Conservation (phyloP, 495 filamentous ascomycete species). For the Neurospora sp. region DNA sequence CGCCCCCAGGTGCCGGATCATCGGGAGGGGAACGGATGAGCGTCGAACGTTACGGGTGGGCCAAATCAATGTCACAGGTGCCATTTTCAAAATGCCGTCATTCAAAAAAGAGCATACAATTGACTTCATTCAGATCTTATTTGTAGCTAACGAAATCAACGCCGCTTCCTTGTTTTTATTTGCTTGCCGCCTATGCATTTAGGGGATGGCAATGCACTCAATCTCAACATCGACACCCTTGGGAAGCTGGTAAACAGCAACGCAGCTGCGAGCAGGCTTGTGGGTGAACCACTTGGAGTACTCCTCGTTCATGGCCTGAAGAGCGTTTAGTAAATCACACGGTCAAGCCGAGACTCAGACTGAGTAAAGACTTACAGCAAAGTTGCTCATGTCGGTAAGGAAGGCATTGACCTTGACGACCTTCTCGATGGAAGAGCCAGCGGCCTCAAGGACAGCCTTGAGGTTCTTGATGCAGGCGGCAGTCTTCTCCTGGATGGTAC, state of each 20-base stretch:
- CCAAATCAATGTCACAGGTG: background rate
- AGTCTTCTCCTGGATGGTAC: conserved; percentile 68
- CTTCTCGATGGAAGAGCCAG: conserved; percentile 62
- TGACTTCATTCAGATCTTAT: background rate
- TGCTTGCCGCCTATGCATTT: conserved; percentile 7
- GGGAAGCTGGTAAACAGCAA: conserved; percentile 81
- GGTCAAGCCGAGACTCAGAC: background rate
- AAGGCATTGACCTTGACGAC: conserved; percentile 81
- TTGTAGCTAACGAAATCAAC: conserved; percentile 5
- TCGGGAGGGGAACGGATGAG: background rate
- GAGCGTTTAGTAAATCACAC: conserved; percentile 4
- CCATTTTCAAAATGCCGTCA: background rate
- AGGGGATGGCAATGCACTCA: conserved; percentile 74
- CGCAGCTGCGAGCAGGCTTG: conserved; percentile 88
- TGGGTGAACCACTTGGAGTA: conserved; percentile 81
- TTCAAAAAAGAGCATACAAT: background rate
- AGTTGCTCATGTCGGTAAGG: conserved; percentile 74
- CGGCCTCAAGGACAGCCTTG: conserved; percentile 62
- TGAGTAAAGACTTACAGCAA: conserved; percentile 34
- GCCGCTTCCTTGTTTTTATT: background rate
- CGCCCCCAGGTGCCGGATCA: background rate
- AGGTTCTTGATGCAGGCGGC: conserved; percentile 67
- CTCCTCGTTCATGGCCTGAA: conserved; percentile 67
- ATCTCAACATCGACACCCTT: conserved; percentile 90
- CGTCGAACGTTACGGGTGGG: background rate